A percentile compares a stretch with the other conserved stretches of the same genome.
Conservation (phyloP, 352 stramenopile genomes). For the Phytopythium boreale region DNA sequence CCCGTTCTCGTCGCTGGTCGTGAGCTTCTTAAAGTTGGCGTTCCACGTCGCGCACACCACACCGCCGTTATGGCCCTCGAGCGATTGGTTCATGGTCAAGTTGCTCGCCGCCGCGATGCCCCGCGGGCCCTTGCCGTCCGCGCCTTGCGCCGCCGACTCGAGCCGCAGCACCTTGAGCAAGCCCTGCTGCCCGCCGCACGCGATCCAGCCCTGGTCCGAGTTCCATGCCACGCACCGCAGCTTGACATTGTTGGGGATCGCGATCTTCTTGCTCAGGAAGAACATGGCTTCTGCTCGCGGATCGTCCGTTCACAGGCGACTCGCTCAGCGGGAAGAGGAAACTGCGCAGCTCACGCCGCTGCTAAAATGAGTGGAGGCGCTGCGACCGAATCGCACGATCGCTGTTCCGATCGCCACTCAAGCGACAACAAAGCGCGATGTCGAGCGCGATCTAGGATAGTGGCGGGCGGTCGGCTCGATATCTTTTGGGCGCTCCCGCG, state of each 20-base stretch:
- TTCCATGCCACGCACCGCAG: constrained; percentile 92
- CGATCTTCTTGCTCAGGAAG: constrained; percentile 95
- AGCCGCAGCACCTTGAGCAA: constrained; percentile 93
- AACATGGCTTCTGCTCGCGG: constrained; percentile 69
- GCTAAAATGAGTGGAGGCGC: neutral
- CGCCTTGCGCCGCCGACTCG: constrained; percentile 69
- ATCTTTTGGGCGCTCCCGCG: neutral
- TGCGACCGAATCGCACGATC: no score
- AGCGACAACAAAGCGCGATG: no score
- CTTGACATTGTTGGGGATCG: constrained; percentile 92
- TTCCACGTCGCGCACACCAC: constrained; percentile 94
- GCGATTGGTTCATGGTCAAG: constrained; percentile 94
- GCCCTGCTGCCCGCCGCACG: constrained; percentile 91
- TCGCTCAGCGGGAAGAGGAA: neutral
- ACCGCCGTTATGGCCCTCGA: constrained; percentile 90
- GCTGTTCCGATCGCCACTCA: no score
- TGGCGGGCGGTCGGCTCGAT: neutral
- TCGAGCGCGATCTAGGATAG: neutral
- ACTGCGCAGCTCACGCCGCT: neutral
- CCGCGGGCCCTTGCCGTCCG: constrained; percentile 60
- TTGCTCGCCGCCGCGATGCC: constrained; percentile 88
- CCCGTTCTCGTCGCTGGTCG: constrained; percentile 92
- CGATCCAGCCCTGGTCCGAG: constrained; percentile 93
- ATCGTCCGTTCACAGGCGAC: neutral
- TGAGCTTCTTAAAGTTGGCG: constrained; percentile 93